Percentiles rank a stretch among this genome's conserved stretches.
phyloP scores from a whole-genome alignment of 192 early-diverging fungal species.

The Backusella macrospora region DNA sequence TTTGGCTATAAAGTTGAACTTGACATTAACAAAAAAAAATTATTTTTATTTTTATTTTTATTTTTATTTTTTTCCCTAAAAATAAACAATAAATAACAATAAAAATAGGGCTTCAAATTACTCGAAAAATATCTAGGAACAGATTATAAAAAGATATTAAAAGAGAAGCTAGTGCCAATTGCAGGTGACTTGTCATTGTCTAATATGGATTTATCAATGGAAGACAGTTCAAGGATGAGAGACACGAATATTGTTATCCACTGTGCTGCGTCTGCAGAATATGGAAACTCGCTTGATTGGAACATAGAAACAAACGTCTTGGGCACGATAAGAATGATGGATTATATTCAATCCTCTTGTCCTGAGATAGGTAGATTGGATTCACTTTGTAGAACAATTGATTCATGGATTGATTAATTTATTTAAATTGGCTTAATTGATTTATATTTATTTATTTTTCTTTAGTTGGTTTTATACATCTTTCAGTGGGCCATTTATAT shows the following conservation, averaged over 20 bases:
- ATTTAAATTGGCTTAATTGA: too few relatives aligned
- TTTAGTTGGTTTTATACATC: slow-evolving; percentile 35
- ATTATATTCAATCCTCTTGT: slow-evolving; percentile 30
- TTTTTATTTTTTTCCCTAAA: background rate
- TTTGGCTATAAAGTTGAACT: slow-evolving; percentile 2
- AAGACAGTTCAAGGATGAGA: slow-evolving; percentile 38
- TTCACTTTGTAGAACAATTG: background rate
- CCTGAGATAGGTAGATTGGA: slow-evolving; percentile 18
- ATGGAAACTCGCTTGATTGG: slow-evolving; percentile 49
- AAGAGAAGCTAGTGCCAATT: slow-evolving; percentile 49
- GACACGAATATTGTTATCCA: slow-evolving; percentile 47
- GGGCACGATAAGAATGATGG: slow-evolving; percentile 39
- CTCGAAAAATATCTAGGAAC: slow-evolving; percentile 7
- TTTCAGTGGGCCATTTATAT: slow-evolving; percentile 31
- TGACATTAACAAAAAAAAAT: too few relatives aligned
- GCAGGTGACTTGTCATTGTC: slow-evolving; percentile 45
- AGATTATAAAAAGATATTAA: background rate
- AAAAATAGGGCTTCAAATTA: slow-evolving; percentile 32
- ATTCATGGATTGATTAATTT: background rate
- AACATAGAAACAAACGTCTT: slow-evolving; percentile 39
- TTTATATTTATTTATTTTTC: background rate
- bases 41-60: slow-evolving; percentile 26
- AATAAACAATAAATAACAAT: slow-evolving; percentile 27
- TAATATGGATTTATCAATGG: slow-evolving; percentile 41
- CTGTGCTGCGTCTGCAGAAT: slow-evolving; percentile 49